Evolutionary conservation across 208 protist species (phyloP).

Genomic region (Trypanosoma mega): DNA sequence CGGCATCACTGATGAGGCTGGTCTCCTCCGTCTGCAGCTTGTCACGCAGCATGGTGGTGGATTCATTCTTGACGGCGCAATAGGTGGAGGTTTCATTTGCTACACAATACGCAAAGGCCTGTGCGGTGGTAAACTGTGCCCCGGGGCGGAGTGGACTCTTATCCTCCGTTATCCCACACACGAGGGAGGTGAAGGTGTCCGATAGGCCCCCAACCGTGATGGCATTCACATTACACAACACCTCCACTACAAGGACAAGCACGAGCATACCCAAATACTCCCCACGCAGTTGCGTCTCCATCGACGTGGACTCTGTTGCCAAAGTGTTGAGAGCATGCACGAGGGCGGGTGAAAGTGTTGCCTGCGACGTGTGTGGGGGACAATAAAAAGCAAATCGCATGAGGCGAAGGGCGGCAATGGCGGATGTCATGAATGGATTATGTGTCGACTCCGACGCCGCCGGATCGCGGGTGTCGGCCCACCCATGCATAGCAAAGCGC

Average conservation of each 20-base stretch:
- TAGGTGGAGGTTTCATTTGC: conserved; percentile 67
- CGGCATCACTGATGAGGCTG: conserved; percentile 40
- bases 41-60: conserved; percentile 46
- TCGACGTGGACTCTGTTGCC: conserved; percentile 39
- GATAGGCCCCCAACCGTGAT: conserved; percentile 43
- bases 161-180: conserved; percentile 55
- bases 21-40: conserved; percentile 54
- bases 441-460: conserved; percentile 28
- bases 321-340: conserved; percentile 33
- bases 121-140: conserved; percentile 46
- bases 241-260: conserved; percentile 64
- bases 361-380: conserved; percentile 18
- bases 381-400: conserved; percentile 69
- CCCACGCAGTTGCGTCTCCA: conserved; percentile 42
- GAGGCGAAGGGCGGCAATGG: conserved; percentile 46
- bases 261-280: conserved; percentile 78
- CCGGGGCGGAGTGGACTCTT: conserved; percentile 36
- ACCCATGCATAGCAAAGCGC: conserved; percentile 54
- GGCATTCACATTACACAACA: conserved; percentile 78
- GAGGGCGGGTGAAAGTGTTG: conserved; percentile 29
- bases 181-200: conserved; percentile 35
- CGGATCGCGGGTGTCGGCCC: conserved; percentile 27
- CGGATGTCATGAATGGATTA: conserved; percentile 53
- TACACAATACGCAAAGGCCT: conserved; percentile 70
- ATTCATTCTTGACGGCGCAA: conserved; percentile 57